phyloP scores from a whole-genome alignment of 805 yeast species.

The Candida vaughaniae region DNA sequence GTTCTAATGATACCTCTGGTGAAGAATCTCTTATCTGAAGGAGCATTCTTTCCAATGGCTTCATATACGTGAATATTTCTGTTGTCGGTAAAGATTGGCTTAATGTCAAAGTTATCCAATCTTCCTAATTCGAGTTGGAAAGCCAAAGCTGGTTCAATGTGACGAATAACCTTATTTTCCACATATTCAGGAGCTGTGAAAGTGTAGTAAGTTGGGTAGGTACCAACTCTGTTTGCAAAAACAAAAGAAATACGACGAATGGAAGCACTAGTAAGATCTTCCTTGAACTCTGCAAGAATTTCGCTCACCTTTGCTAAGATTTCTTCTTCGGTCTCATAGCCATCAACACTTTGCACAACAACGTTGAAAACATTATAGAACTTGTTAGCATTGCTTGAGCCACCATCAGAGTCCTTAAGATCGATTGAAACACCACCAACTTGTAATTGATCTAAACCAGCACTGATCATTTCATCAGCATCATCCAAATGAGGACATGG shows the following conservation, averaged over 20 bases:
- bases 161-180: constrained; percentile 94
- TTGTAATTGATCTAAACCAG: constrained; percentile 73
- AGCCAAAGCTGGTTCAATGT: constrained; percentile 97
- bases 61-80: constrained; percentile 97
- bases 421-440: constrained; percentile 22
- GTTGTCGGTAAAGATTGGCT: constrained; percentile 93
- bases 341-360: constrained; percentile 70
- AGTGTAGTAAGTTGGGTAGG: constrained; percentile 93
- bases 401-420: constrained; percentile 25
- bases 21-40: constrained; percentile 92
- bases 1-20: constrained; percentile 97
- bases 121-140: constrained; percentile 95
- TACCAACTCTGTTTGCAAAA: constrained; percentile 77
- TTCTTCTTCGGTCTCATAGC: constrained; percentile 68
- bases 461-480: constrained; percentile 74
- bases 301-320: constrained; percentile 62
- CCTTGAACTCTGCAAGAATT: constrained; percentile 64
- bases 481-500: constrained; percentile 86
- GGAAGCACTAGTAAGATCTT: constrained; percentile 66
- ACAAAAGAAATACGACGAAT: constrained; percentile 94
- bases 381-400: constrained; percentile 18
- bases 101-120: constrained; percentile 90
- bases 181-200: constrained; percentile 82
- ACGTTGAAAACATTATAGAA: constrained; percentile 82
- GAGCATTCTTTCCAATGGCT: constrained; percentile 91